Percentiles rank a stretch among this genome's conserved stretches.
phyloP scores from a whole-genome alignment of 2,329 filamentous ascomycete genomes.

The Leptodontidium sp. region DNA sequence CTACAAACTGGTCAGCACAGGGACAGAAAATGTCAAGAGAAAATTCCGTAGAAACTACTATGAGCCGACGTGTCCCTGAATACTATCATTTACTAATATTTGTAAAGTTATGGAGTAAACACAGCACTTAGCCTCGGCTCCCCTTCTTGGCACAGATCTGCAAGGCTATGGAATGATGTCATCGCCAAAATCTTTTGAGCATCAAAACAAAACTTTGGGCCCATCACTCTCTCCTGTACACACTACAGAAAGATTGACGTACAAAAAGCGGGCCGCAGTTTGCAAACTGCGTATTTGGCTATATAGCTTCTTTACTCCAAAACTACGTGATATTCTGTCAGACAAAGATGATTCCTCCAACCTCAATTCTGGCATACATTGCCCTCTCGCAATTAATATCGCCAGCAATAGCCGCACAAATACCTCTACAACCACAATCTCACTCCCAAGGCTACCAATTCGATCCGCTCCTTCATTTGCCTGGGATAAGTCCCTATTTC shows the following conservation, averaged over 20 bases:
- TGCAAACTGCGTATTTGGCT: too few relatives aligned
- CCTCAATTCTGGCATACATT: background rate
- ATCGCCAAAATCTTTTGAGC: background rate
- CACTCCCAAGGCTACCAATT: conserved; percentile 54
- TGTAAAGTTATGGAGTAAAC: background rate
- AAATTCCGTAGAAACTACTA: background rate
- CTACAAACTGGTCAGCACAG: background rate
- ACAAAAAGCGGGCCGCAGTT: too few relatives aligned
- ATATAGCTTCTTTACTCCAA: too few relatives aligned
- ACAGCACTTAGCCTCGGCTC: background rate
- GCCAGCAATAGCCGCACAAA: conserved; percentile 17
- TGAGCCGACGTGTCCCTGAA: background rate
- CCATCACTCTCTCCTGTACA: background rate
- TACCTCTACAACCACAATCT: conserved; percentile 35
- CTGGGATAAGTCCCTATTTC: conserved; percentile 65
- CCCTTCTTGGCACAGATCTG: conserved; percentile 7
- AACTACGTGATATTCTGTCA: too few relatives aligned
- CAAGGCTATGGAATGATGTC: conserved; percentile 17
- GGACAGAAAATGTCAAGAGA: background rate
- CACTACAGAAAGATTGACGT: background rate
- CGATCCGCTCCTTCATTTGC: conserved; percentile 61
- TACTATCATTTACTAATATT: background rate
- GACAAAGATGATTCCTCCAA: background rate
- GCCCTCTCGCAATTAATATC: conserved; percentile 15
- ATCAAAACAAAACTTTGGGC: background rate